Base-by-base conservation (phyloP, 495 filamentous ascomycete genomes). In the Hypoxylon lenormandii region DNA sequence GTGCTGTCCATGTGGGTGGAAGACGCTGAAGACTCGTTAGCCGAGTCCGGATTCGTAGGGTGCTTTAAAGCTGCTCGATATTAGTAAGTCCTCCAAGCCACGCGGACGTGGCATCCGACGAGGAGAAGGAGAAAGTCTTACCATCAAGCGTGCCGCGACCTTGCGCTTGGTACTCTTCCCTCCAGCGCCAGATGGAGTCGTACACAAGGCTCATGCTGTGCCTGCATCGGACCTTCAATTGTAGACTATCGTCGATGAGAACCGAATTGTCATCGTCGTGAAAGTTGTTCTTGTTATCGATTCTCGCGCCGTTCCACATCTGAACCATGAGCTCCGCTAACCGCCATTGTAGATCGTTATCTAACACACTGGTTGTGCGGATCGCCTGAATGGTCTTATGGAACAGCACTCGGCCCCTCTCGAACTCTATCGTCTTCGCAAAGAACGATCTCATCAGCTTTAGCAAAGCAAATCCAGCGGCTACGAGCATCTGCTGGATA, bases 141-240 rank as follows among this genome's bases (percentile, higher is more conserved):
- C 91, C 87, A 81, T 96, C 92, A 49, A 96, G 87, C 47, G 89
- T 91, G 16, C 91, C 87, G 22, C 85, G 84, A 6, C 88, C 91
- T 76, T 90, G 88, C 37, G 90, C 88, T 72, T 93, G 89, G 64
- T 91, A 90, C 76, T 93, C 90, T 73, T 96, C 92, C 60, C 93
- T 84, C 93, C 93, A 97, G 55, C 92, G 88, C 92, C 92, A 96
- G 21, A 96, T 92, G 3, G 90, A 92, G 78, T 97, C 93, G 75
- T 90, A 97, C 2, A 97, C 90, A 5, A 96, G 82, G 69, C 91
- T 94, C 90, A 97, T 94, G 77, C 92, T 96, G 86, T 94, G 93
- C 8, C 93, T 86, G 72, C 92, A 95, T 57, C 92, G 87, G 4
- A 97, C 92, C 77, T 92, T 94, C 13, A 97, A 81, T 78, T 93